These are phyloP conservation scores for Aureobasidium sp. DNA, from an alignment of 2,329 filamentous ascomycete genomes.

Conservation along the genomic window DNA sequence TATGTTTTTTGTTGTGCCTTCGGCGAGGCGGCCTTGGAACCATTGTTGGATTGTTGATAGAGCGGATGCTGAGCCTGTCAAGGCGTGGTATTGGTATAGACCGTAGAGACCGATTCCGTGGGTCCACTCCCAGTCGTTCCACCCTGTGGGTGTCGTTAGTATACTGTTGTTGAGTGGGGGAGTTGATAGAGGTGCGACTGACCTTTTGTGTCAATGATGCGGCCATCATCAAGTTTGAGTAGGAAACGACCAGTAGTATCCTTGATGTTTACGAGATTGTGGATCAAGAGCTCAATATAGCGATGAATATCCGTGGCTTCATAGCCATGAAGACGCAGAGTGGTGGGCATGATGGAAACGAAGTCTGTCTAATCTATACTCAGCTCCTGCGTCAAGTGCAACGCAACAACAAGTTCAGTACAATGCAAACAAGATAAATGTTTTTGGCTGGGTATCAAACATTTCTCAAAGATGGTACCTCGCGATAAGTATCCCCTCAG, in stretches of 20 bases:
- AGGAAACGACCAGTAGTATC: conserved; percentile 69
- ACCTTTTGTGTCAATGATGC: conserved; percentile 71
- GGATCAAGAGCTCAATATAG: conserved; percentile 59
- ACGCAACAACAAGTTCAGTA: background rate
- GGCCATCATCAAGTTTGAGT: conserved; percentile 60
- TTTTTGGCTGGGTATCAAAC: background rate
- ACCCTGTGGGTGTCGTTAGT: conserved; percentile 33
- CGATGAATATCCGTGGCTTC: conserved; percentile 39
- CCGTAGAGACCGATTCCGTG: conserved; percentile 64
- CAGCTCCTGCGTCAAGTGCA: background rate
- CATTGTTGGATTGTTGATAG: conserved; percentile 63
- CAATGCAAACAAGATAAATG: background rate
- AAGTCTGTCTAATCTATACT: background rate
- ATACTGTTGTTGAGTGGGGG: background rate
- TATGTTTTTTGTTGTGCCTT: conserved; percentile 70
- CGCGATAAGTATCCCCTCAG: background rate
- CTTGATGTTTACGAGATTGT: conserved; percentile 69
- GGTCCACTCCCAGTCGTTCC: conserved; percentile 63
- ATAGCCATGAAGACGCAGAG: conserved; percentile 32
- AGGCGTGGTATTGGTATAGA: conserved; percentile 71
- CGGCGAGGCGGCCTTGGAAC: conserved; percentile 61
- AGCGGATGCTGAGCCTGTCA: conserved; percentile 54
- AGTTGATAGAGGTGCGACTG: background rate
- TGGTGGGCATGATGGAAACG: conserved; percentile 27
- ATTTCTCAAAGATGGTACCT: background rate